Percentiles rank a stretch among this genome's conserved stretches.
Conservation (phyloP, 2,329 filamentous ascomycete species). For the Fusarium redolens region DNA sequence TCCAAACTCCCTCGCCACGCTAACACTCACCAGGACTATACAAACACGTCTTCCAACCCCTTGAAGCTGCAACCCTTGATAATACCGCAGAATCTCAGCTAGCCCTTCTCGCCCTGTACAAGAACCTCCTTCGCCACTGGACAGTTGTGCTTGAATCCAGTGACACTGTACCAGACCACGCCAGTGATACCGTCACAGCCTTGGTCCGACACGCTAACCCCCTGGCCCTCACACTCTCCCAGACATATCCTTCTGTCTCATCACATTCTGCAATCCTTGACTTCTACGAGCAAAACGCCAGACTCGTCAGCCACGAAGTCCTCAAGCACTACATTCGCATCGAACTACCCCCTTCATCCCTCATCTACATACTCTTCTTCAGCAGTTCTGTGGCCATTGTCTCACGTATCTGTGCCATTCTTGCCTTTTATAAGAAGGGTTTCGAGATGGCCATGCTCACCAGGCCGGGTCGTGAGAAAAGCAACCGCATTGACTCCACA, state of each 20-base stretch:
- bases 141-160: conserved; percentile 57
- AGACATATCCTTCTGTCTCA: conserved; percentile 58
- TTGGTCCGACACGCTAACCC: conserved; percentile 63
- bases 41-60: conserved; percentile 58
- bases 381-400: conserved; percentile 70
- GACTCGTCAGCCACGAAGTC: conserved; percentile 63
- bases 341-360: conserved; percentile 72
- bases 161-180: conserved; percentile 50
- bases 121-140: conserved; percentile 72
- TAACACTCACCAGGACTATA: conserved; percentile 60
- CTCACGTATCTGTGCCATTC: conserved; percentile 75
- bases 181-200: conserved; percentile 53
- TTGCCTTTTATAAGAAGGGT: conserved; percentile 78
- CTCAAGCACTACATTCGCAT: conserved; percentile 70
- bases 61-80: conserved; percentile 65
- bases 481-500: conserved; percentile 48
- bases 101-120: conserved; percentile 75
- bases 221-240: conserved; percentile 69
- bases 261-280: conserved; percentile 70
- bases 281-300: conserved; percentile 74
- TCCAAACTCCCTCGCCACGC: not conserved
- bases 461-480: conserved; percentile 46
- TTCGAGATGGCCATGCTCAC: conserved; percentile 73
- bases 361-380: conserved; percentile 80
- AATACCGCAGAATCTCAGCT: conserved; percentile 64